These are phyloP conservation scores for Coemansia sp. DNA, from an alignment of 192 early-diverging fungal genomes.

Conservation along the genomic window DNA sequence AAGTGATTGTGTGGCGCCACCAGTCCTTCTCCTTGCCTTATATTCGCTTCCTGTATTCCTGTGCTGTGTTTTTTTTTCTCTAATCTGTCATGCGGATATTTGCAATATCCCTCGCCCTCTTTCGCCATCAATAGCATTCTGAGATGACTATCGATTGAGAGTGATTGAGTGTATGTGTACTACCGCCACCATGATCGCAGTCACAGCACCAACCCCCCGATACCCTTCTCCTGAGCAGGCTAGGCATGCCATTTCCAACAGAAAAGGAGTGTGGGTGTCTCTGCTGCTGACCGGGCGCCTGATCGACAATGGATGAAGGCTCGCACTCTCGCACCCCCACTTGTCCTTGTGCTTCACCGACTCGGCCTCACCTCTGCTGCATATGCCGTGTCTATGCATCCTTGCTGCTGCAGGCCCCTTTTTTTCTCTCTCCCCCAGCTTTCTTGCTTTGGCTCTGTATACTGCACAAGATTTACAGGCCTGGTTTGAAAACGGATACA, in stretches of 20 bases:
- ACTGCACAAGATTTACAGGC: background rate
- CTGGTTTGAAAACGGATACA: conserved; percentile 2
- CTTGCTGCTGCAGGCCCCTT: background rate
- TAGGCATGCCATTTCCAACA: background rate
- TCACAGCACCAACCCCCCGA: background rate
- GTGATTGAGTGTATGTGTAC: background rate
- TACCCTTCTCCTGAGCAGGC: background rate
- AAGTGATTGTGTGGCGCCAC: conserved; percentile 15
- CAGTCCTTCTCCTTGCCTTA: conserved; percentile 6
- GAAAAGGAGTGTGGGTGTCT: background rate
- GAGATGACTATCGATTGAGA: background rate
- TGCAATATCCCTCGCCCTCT: background rate
- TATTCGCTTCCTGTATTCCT: background rate
- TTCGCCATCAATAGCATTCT: background rate
- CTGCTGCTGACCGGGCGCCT: background rate
- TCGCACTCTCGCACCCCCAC: background rate
- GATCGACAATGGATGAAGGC: background rate
- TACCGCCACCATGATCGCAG: conserved; percentile 3
- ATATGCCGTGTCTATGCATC: background rate
- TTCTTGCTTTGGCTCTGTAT: background rate
- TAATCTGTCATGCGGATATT: background rate
- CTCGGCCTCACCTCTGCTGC: background rate
- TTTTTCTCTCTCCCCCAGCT: background rate
- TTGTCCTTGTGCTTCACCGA: background rate
- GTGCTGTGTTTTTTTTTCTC: background rate